These are phyloP conservation scores for Phytophthora rubi DNA, from an alignment of 352 stramenopile genomes.

Conservation along the genomic window DNA sequence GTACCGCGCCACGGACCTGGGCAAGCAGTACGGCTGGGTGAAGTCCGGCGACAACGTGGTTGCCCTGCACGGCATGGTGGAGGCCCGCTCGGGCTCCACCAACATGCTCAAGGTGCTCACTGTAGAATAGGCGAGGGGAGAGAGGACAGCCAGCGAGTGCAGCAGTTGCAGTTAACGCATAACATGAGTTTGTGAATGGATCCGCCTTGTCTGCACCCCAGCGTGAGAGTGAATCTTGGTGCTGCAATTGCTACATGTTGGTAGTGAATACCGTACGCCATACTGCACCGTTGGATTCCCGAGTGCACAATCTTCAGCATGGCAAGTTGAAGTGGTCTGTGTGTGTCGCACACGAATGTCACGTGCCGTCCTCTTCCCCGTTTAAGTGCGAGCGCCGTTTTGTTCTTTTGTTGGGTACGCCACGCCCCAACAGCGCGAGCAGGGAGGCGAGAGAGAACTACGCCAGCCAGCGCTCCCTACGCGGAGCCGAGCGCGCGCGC, in stretches of 20 bases:
- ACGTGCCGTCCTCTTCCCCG: background rate
- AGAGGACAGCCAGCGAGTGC: conserved; percentile 1
- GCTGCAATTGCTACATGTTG: background rate
- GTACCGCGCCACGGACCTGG: conserved; percentile 86
- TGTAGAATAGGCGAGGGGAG: conserved; percentile 61
- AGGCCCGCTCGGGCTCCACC: conserved; percentile 87
- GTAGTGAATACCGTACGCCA: no score
- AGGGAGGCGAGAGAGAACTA: background rate
- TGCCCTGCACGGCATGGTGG: conserved; percentile 89
- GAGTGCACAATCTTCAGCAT: no score
- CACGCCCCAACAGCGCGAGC: conserved; percentile 2
- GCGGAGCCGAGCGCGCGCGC: background rate
- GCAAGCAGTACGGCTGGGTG: conserved; percentile 89
- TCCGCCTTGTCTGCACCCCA: background rate
- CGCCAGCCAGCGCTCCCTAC: no score
- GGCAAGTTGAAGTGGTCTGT: background rate
- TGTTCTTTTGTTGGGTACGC: conserved; percentile 31
- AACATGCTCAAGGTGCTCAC: conserved; percentile 94
- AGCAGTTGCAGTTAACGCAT: conserved; percentile 16
- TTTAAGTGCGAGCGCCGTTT: conserved; percentile 26
- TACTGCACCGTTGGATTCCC: no score
- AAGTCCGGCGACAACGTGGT: conserved; percentile 90
- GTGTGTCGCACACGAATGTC: background rate
- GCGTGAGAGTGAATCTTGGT: background rate
- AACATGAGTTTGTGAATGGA: conserved; percentile 29